Conservation (phyloP, 2,329 filamentous ascomycete species). For the Hortaea werneckii region DNA sequence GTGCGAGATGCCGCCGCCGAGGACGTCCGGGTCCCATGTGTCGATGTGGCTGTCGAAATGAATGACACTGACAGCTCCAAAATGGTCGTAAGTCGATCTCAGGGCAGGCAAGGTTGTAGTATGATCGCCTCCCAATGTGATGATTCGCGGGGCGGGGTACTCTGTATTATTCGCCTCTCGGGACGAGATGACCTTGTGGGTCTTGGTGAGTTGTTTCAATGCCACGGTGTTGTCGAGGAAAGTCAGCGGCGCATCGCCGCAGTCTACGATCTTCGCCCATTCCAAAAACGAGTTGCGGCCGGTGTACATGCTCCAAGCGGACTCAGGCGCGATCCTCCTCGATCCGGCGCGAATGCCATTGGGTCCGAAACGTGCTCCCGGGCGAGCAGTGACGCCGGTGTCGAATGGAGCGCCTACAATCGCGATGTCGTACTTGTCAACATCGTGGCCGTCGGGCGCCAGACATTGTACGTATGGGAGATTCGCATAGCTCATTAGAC, state of each 20-base stretch:
- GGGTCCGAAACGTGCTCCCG: constrained; percentile 44
- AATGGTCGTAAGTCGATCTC: constrained; percentile 39
- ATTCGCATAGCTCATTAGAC: constrained; percentile 39
- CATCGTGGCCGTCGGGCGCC: constrained; percentile 20
- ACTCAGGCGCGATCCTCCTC: constrained; percentile 33
- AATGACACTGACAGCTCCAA: constrained; percentile 47
- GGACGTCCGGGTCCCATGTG: constrained; percentile 46
- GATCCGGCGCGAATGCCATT: constrained; percentile 43
- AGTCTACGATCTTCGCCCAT: constrained; percentile 46
- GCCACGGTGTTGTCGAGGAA: constrained; percentile 43
- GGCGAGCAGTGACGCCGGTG: constrained; percentile 42
- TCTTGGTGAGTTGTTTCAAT: constrained; percentile 42
- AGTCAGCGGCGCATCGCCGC: constrained; percentile 43
- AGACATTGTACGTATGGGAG: constrained; percentile 40
- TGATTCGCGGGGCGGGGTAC: constrained; percentile 39
- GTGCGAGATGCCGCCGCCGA: constrained; percentile 49
- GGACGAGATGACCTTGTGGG: constrained; percentile 42
- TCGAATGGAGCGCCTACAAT: constrained; percentile 42
- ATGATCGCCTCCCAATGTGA: constrained; percentile 47
- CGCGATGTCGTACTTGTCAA: constrained; percentile 39
- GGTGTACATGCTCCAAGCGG: constrained; percentile 40
- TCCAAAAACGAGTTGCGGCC: constrained; percentile 29
- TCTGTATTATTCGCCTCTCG: constrained; percentile 34
- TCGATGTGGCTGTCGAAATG: constrained; percentile 47
- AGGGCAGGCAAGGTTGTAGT: constrained; percentile 46